Conservation (phyloP, 31 red algal species). For the Odonthalia washingtoniensis region DNA sequence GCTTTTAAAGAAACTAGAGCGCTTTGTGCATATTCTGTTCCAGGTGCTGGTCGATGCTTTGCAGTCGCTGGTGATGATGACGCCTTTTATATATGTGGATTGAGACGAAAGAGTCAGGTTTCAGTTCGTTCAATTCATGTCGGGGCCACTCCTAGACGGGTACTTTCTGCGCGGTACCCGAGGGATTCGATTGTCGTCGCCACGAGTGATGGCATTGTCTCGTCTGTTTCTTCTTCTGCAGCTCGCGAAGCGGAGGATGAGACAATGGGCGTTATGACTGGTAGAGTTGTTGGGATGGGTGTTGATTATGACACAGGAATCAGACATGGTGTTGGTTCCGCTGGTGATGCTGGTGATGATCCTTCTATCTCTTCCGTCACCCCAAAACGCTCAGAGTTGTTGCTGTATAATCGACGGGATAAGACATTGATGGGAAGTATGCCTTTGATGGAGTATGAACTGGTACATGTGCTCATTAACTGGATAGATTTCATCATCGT, state of each 20-base stretch:
- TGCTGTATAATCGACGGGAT: slow-evolving; percentile 39
- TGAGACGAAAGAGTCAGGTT: slow-evolving; percentile 51
- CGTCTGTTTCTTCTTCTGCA: not conserved
- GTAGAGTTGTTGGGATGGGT: too few relatives aligned
- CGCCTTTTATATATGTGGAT: slow-evolving; percentile 64
- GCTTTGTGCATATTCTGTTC: slow-evolving; percentile 57
- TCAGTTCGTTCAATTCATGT: slow-evolving; percentile 71
- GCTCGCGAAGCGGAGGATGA: not conserved
- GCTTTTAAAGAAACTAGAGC: slow-evolving; percentile 73
- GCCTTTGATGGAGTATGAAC: slow-evolving; percentile 50
- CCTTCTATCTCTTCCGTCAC: not conserved
- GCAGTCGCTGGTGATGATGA: slow-evolving; percentile 53
- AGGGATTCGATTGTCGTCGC: slow-evolving; percentile 69
- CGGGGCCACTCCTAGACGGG: slow-evolving; percentile 67
- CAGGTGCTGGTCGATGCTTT: slow-evolving; percentile 72
- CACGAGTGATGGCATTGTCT: slow-evolving; percentile 26
- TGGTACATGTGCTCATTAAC: slow-evolving; percentile 59
- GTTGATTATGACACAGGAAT: too few relatives aligned
- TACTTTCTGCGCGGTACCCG: slow-evolving; percentile 32
- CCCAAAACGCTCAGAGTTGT: slow-evolving; percentile 40
- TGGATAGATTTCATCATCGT: slow-evolving; percentile 69
- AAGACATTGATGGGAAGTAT: slow-evolving; percentile 20
- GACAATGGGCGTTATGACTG: too few relatives aligned
- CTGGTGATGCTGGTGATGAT: too few relatives aligned
- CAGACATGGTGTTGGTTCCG: too few relatives aligned